A percentile compares a stretch with the other conserved stretches of the same genome.
Evolutionary conservation across 495 filamentous ascomycete genomes (phyloP).

Genomic region (Trichocladium antarcticum): DNA sequence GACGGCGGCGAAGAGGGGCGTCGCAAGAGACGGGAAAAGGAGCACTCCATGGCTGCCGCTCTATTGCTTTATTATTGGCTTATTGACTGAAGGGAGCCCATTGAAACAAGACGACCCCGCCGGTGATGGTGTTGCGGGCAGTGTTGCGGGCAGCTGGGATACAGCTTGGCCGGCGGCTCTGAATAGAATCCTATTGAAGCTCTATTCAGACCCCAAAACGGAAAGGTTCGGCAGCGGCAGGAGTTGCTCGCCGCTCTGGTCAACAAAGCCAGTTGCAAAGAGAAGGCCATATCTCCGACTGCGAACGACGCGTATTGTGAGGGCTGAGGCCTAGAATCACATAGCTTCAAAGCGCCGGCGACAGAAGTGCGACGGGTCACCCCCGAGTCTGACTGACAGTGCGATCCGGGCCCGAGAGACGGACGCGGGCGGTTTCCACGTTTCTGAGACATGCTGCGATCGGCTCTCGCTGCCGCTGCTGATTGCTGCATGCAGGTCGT

Average conservation of each 20-base stretch:
- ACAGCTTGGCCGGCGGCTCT: background rate
- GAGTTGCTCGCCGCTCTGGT: constrained; percentile 1
- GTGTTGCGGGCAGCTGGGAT: background rate
- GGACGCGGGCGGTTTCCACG: background rate
- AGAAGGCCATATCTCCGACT: background rate
- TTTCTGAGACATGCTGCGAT: background rate
- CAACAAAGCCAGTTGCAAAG: constrained; percentile 11
- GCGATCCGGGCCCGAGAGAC: background rate
- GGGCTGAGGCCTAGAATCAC: background rate
- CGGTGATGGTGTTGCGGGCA: constrained; percentile 7
- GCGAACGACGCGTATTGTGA: background rate
- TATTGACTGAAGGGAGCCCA: constrained; percentile 3
- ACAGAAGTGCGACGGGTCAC: background rate
- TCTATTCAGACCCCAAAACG: constrained; percentile 30
- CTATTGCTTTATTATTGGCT: constrained; percentile 6
- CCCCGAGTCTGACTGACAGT: background rate
- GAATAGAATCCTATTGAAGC: constrained; percentile 21
- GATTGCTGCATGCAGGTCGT: background rate
- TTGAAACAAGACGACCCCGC: constrained; percentile 7
- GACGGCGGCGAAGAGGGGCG: background rate
- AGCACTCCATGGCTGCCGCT: constrained; percentile 5
- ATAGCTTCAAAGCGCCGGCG: background rate
- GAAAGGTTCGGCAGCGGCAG: constrained; percentile 9
- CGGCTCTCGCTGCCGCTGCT: no score
- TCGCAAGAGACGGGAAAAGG: background rate